These are phyloP conservation scores for Pythium volutum DNA, from an alignment of 352 stramenopile genomes.

Conservation along the genomic window DNA sequence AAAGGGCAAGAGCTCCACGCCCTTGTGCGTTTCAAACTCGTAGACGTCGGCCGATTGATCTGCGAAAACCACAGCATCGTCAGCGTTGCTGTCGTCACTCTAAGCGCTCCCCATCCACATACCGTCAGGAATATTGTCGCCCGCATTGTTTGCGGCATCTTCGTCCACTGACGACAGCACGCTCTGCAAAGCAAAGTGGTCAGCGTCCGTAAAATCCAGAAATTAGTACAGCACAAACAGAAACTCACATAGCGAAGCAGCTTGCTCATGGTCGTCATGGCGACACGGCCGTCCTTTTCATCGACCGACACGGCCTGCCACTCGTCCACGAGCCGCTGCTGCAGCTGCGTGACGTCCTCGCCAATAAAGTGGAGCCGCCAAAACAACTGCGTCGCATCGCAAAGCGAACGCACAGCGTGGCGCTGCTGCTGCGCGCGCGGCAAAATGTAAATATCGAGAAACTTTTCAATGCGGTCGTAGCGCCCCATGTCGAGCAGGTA, in stretches of 20 bases:
- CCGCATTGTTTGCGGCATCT: conserved; percentile 30
- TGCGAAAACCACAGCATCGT: neutral
- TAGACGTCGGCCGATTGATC: conserved; percentile 38
- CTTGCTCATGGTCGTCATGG: conserved; percentile 43
- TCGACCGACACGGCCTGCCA: conserved; percentile 41
- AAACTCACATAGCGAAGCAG: conserved; percentile 57
- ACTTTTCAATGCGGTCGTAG: conserved; percentile 81
- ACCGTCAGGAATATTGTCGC: conserved; percentile 28
- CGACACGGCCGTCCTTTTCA: conserved; percentile 29
- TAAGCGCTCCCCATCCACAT: neutral
- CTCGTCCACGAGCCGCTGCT: conserved; percentile 52
- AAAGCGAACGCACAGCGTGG: conserved; percentile 58
- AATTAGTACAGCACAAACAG: neutral
- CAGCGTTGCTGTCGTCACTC: neutral
- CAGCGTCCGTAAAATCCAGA: no score
- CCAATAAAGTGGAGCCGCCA: conserved; percentile 81
- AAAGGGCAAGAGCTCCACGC: conserved; percentile 50
- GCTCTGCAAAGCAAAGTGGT: conserved; percentile 30
- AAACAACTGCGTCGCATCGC: conserved; percentile 77
- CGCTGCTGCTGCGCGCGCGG: conserved; percentile 35
- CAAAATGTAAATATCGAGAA: conserved; percentile 75
- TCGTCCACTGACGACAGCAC: conserved; percentile 51
- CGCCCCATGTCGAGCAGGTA: conserved; percentile 78
- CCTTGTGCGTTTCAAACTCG: conserved; percentile 39
- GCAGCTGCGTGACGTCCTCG: conserved; percentile 49